Conservation (phyloP, 805 yeast species). For the Wickerhamomyces strasburgensis region DNA sequence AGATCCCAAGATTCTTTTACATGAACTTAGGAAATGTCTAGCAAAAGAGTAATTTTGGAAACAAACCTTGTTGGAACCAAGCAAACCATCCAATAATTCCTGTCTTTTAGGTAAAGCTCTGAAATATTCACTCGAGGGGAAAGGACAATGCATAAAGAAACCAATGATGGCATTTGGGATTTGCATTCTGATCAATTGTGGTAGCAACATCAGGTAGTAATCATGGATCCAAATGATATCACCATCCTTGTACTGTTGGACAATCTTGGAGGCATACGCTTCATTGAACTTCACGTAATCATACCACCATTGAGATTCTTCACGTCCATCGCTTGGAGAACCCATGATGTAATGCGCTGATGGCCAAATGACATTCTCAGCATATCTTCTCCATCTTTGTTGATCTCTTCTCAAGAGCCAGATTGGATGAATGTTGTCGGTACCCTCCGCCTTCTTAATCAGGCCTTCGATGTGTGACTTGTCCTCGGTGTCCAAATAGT, state of each 20-base stretch:
- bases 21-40: constrained; percentile 86
- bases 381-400: constrained; percentile 80
- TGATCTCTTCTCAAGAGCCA: constrained; percentile 83
- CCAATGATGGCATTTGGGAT: constrained; percentile 86
- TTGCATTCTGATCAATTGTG: constrained; percentile 70
- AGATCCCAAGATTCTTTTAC: constrained; percentile 82
- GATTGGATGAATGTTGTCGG: constrained; percentile 70
- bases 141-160: constrained; percentile 89
- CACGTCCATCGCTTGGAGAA: constrained; percentile 62
- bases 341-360: constrained; percentile 89
- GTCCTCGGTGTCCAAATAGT: constrained; percentile 52
- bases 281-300: constrained; percentile 89
- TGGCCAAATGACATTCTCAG: constrained; percentile 92
- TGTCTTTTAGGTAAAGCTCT: constrained; percentile 81
- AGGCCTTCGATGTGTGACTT: constrained; percentile 44
- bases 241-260: constrained; percentile 76
- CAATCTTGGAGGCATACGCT: constrained; percentile 77
- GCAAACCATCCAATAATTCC: constrained; percentile 81
- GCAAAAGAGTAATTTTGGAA: constrained; percentile 85
- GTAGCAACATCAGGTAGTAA: constrained; percentile 84
- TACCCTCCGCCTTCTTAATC: constrained; percentile 41
- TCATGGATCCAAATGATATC: constrained; percentile 93
- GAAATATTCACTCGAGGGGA: constrained; percentile 93
- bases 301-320: constrained; percentile 75
- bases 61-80: constrained; percentile 82